Base-by-base conservation (phyloP, 2,329 filamentous ascomycete genomes). In the Pseudopithomyces chartarum region DNA sequence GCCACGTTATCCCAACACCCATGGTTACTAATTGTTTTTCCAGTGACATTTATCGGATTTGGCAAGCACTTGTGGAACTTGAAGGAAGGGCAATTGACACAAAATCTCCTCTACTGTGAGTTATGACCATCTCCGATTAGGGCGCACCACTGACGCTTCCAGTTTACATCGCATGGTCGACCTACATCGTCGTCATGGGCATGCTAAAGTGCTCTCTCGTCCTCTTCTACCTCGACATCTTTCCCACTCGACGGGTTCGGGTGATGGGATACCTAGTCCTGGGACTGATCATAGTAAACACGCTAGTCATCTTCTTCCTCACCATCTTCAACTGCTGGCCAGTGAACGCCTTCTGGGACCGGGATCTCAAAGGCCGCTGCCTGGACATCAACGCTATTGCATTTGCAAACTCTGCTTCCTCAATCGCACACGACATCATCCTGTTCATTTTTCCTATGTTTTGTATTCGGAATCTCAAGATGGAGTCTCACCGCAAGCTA, bases 31-130 rank as follows among this genome's bases (percentile, higher is more conserved):
- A 45, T 26, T 39, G 46, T 23, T 54, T 19, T 8, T 17, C 6
- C 42, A 63, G 61, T 68, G 64, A 62, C 63, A 19, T 34, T 43
- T 17, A 55, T 61, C 12, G 66, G 67, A 1, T 68, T 70, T 36
- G 67, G 67, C 3, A 43, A 67, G 40, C 66, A 70, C 54, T 19
- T 70, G 1, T 70, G 66, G 66, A 63, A 65, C 40, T 55, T 70
- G 6, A 20, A 62, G 36, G 57, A 58, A 20, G 56, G 55, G 11
- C 58, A 52, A 23, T 39, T 70, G 17, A 32, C 60, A 3, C 57
- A 55, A 2, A 63, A 60, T 36, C 38, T 70, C 13, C 61, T 54
- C 3, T 57, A 56, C 32, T 58, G 65, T 65, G 57, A 22, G 61
- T 29, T 36, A 7, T 2, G 55, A 13, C 17, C 51, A 8, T 10